These are phyloP conservation scores for Botryosphaeria dothidea DNA, from an alignment of 2,329 filamentous ascomycete species.

Conservation along the genomic window DNA sequence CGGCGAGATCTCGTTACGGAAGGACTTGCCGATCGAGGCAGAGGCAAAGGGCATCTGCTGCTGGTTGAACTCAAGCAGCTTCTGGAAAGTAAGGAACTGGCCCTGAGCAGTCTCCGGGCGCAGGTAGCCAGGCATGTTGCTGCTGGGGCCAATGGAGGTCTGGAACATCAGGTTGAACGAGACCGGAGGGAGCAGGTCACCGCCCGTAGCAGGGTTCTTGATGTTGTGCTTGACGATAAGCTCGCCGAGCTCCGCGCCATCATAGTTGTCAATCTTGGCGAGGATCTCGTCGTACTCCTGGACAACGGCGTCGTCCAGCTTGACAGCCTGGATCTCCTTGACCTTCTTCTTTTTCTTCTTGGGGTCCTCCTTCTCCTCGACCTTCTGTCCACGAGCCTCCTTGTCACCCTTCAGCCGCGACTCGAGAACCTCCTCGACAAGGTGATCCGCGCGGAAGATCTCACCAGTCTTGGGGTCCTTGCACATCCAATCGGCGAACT, in stretches of 20 bases:
- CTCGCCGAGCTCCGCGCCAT: constrained; percentile 79
- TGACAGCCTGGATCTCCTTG: constrained; percentile 74
- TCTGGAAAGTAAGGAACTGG: constrained; percentile 96
- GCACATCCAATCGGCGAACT: constrained; percentile 99
- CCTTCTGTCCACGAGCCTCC: constrained; percentile 81
- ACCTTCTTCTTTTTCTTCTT: constrained; percentile 89
- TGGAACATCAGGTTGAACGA: constrained; percentile 99
- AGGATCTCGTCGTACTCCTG: constrained; percentile 89
- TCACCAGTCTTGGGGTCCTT: constrained; percentile 98
- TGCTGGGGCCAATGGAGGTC: constrained; percentile 89
- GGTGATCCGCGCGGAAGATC: constrained; percentile 92
- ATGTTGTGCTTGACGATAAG: constrained; percentile 92
- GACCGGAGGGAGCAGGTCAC: constrained; percentile 76
- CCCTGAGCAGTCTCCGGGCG: constrained; percentile 96
- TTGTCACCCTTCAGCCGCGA: constrained; percentile 84
- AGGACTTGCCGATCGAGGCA: constrained; percentile 95
- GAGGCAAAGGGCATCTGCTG: constrained; percentile 95
- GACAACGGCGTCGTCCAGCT: constrained; percentile 82
- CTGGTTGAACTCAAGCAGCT: constrained; percentile 95
- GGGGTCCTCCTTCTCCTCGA: constrained; percentile 70
- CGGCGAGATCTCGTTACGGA: constrained; percentile 97
- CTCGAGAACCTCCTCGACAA: constrained; percentile 93
- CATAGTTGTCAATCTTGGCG: constrained; percentile 94
- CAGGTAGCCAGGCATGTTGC: constrained; percentile 80
- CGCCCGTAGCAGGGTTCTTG: constrained; percentile 79